phyloP scores from a whole-genome alignment of 495 filamentous ascomycete species.

The Polyplosphaeria fusca region DNA sequence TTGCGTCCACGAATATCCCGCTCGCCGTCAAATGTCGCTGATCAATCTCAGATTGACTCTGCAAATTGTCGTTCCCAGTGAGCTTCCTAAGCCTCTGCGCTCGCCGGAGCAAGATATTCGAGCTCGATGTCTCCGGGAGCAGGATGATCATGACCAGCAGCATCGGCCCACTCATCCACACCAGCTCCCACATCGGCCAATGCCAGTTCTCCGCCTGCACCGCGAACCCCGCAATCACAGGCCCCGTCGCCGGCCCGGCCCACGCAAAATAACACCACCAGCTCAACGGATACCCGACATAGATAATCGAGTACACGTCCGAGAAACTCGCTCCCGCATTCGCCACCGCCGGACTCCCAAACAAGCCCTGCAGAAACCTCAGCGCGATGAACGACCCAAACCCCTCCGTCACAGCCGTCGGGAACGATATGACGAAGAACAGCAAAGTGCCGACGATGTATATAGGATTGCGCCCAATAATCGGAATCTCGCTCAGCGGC shows the following conservation, averaged over 20 bases:
- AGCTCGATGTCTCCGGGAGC: constrained; percentile 51
- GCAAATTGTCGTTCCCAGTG: constrained; percentile 35
- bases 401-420: constrained; percentile 46
- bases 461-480: constrained; percentile 44
- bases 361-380: constrained; percentile 50
- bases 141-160: constrained; percentile 50
- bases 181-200: constrained; percentile 43
- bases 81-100: constrained; percentile 49
- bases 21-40: constrained; percentile 44
- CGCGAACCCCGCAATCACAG: constrained; percentile 58
- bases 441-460: constrained; percentile 45
- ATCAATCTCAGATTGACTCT: constrained; percentile 40
- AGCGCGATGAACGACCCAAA: constrained; percentile 48
- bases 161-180: constrained; percentile 47
- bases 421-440: constrained; percentile 48
- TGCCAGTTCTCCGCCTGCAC: constrained; percentile 48
- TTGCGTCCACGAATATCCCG: constrained; percentile 50
- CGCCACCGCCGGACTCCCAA: constrained; percentile 47
- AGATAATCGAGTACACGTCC: constrained; percentile 52
- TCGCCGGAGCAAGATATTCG: constrained; percentile 55
- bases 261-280: constrained; percentile 47
- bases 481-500: constrained; percentile 47
- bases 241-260: constrained; percentile 53
- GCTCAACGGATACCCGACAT: constrained; percentile 51
- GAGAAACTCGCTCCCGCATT: constrained; percentile 53